Conservation (phyloP, 139 green algal genomes). For the Coccomyxa sp. region DNA sequence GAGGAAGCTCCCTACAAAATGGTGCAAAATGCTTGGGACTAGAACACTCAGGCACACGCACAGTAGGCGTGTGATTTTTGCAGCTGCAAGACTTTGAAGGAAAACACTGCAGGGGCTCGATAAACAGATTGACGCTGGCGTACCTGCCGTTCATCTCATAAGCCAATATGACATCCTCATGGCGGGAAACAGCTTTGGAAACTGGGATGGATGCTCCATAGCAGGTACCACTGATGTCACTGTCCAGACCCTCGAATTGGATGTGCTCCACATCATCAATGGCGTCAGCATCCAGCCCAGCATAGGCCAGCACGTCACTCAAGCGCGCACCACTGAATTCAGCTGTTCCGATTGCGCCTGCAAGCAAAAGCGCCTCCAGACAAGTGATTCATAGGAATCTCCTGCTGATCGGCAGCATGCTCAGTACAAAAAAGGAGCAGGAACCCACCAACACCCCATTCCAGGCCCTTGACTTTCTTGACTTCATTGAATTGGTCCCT, state of each 20-base stretch:
- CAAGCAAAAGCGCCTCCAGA: background rate
- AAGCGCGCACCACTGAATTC: constrained; percentile 72
- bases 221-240: constrained; percentile 12
- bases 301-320: constrained; percentile 68
- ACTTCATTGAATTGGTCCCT: constrained; percentile 61
- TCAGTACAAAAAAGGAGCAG: background rate
- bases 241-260: constrained; percentile 67
- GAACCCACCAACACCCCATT: constrained; percentile 57
- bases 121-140: too few species aligned
- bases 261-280: constrained; percentile 48
- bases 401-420: background rate
- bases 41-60: too few species aligned
- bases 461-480: constrained; percentile 56
- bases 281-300: constrained; percentile 28
- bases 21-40: background rate
- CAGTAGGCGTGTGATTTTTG: too few species aligned
- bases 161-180: constrained; percentile 77
- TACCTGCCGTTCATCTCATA: constrained; percentile 91
- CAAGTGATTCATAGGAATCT: background rate
- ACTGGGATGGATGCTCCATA: constrained; percentile 76
- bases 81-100: too few species aligned
- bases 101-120: too few species aligned
- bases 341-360: constrained; percentile 64
- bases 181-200: constrained; percentile 45
- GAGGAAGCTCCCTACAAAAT: constrained; percentile 44